Evolutionary conservation across 2,329 filamentous ascomycete species (phyloP), one percentile per base, ranked within the genome.

Genomic region (Aspergillus novofumigatus): DNA sequence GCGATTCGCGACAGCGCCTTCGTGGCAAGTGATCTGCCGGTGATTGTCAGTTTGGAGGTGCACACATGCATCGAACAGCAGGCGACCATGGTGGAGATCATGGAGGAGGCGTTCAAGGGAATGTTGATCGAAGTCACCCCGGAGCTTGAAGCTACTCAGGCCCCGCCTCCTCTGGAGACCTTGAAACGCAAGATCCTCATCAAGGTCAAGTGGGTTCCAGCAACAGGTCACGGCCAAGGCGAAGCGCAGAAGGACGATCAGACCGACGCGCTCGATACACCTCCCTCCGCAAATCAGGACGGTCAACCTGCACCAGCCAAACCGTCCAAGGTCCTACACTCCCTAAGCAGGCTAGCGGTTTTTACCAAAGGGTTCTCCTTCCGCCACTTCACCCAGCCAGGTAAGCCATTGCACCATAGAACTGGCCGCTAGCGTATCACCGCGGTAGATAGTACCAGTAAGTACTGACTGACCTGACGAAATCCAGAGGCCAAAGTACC

Each of bases 21-120:
- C 66, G 78, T 84, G 28, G 83, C 79, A 6, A 92, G 85, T 58
- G 83, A 89, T 53, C 79, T 96, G 21, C 94, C 94, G 0, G 79
- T 99, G 42, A 95, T 97, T 57, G 85, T 97, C 62, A 96, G 92
- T 71, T 81, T 97, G 5, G 94, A 99, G 74, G 90, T 97, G 0
- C 93, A 97, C 72, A 88, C 91, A 14, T 85, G 88, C 59, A 78
- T 82, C 1, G 85, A 90, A 53, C 93, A 97, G 73, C 94, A 99
- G 73, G 86, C 91, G 62, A 83, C 89, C 52, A 97, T 97, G 90
- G 92, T 96, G 10, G 84, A 90, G 55, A 96, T 97, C 61, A 97
- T 99, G 89, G 86, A 86, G 62, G 86, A 96, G 64, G 88, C 90
- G 62, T 99, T 92, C 92, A 83, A 82, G 44, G 86, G 84, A 0